Base-by-base conservation (phyloP, 768 basidiomycete genomes). In the Mycena crocata region DNA sequence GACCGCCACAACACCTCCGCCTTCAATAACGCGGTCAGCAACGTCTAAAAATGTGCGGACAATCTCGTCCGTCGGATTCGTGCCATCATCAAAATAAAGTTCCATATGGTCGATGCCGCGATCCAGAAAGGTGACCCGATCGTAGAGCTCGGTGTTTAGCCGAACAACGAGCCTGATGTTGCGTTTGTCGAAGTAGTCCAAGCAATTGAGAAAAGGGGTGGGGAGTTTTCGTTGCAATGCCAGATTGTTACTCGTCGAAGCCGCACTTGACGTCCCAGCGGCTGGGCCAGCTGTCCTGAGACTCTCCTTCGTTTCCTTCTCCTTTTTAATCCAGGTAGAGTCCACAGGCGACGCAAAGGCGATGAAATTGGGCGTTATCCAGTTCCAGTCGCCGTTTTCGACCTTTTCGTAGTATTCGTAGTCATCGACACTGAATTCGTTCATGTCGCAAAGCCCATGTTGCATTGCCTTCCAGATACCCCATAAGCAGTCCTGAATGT, bases 61-160 rank as follows among this genome's bases (percentile, higher is more conserved):
- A 72, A 98, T 98, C 63, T 98, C 94, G 78, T 98, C 94, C 0
- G 95, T 92, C 7, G 97, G 97, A 78, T 99, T 99, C 26, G 96
- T 98, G 24, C 98, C 98, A 76, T 99, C 98, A 78, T 98, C 96
- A 71, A 98, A 99, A 79, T 97, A 98, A 68, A 98, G 86, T 71
- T 97, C 95, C 80, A 92, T 85, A 75, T 98, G 94, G 71, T 91
- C 90, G 74, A 97, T 93, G 14, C 94, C 95, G 50, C 88, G 89
- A 72, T 94, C 93, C 72, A 90, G 76, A 80, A 98, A 98, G 14
- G 92, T 85, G 58, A 84, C 80, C 62, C 87, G 85, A 77, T 97
- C 95, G 78, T 96, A 99, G 23, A 99, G 84, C 70, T 94, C 87
- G 64, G 96, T 96, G 77, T 99, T 99, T 32, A 98, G 80, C 63